Evolutionary conservation across 2,329 filamentous ascomycete genomes (phyloP), one percentile per base, ranked within the genome.

Genomic region (Pseudogymnoascus pannorum): DNA sequence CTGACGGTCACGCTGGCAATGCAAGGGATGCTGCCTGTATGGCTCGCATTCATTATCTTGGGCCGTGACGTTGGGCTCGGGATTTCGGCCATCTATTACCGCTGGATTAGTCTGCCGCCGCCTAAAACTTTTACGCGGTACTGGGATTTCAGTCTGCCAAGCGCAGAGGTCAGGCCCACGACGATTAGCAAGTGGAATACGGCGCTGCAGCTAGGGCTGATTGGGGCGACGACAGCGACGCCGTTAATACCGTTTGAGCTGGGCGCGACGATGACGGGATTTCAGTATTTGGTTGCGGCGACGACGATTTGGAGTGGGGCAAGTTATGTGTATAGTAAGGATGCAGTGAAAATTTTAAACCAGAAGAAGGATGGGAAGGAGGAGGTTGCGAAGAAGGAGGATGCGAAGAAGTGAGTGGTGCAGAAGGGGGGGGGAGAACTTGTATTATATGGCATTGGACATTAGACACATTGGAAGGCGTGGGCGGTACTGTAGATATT

Each of bases 131-230:
- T 97, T 75, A 77, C 83, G 16, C 81, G 94, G 16, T 99, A 97
- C 75, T 99, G 94, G 94, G 94, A 99, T 75, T 97, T 99, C 72
- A 93, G 89, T 2, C 81, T 99, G 12, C 94, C 91, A 2, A 90
- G 87, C 38, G 91, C 91, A 2, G 90, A 94, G 75, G 91, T 95
- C 5, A 87, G 85, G 63, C 91, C 91, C 1, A 94, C 91, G 0
- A 87, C 82, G 1, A 90, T 95, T 64, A 92, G 88, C 75, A 95
- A 95, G 78, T 87, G 92, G 75, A 99, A 99, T 75, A 99, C 94
- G 0, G 92, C 95, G 44, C 76, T 97, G 68, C 94, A 99, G 73
- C 78, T 99, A 18, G 85, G 87, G 4, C 81, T 99, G 11, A 89
- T 99, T 69, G 93, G 92, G 16, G 82, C 87, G 9, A 92, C 92